Conservation (phyloP, 1,284 basidiomycete genomes). For the Sutorius eximius region DNA sequence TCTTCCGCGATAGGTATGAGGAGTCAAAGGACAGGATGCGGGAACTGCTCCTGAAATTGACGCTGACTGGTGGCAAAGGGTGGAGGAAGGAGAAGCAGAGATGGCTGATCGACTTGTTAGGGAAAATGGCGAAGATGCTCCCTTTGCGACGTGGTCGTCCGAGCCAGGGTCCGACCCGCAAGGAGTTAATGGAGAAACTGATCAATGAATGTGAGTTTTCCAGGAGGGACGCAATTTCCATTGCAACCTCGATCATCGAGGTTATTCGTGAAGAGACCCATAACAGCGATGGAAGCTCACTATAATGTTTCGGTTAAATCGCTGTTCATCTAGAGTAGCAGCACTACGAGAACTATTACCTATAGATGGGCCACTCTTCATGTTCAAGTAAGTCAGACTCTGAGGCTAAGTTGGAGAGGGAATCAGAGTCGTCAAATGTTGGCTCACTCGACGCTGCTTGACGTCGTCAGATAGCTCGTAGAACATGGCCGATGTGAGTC, state of each 20-base stretch:
- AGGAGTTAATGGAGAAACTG: conserved; percentile 15
- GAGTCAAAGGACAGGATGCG: conserved; percentile 18
- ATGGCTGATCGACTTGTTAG: conserved; percentile 22
- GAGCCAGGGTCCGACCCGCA: conserved; percentile 5
- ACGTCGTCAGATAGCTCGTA: too few species aligned
- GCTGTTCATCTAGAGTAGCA: background rate
- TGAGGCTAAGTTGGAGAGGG: too few species aligned
- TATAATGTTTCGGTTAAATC: background rate
- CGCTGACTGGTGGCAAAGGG: background rate
- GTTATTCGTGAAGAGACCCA: conserved; percentile 5
- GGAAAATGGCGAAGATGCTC: conserved; percentile 24
- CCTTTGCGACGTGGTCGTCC: conserved; percentile 6
- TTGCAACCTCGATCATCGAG: conserved; percentile 22
- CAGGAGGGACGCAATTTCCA: conserved; percentile 12
- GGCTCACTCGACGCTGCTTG: too few species aligned
- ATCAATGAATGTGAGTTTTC: conserved; percentile 22
- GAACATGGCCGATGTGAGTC: too few species aligned
- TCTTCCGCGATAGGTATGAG: conserved; percentile 17
- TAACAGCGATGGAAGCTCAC: background rate
- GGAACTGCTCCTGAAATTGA: conserved; percentile 14
- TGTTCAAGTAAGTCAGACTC: background rate
- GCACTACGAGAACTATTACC: background rate
- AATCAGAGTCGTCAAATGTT: background rate
- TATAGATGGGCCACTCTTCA: background rate
- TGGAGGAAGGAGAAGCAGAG: conserved; percentile 20